Evolutionary conservation across 257 asterid species (phyloP), one percentile per base, ranked within the genome.

Genomic region (Catharanthus roseus): DNA sequence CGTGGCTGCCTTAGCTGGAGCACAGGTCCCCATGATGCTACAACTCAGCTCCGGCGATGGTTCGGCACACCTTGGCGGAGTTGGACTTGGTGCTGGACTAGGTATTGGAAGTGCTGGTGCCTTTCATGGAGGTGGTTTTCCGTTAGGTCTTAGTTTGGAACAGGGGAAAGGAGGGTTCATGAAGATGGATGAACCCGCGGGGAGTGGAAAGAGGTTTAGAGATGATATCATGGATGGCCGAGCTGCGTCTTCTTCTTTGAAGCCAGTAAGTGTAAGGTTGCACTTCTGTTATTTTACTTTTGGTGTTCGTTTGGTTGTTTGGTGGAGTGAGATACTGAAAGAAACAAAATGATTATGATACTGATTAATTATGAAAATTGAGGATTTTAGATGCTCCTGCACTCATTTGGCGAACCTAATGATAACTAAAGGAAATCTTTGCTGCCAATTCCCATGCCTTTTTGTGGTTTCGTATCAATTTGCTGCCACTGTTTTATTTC

Each of bases 71-170:
- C 78, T 85, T 15, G 84, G 91, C 3, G 88, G 82, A 49, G 71
- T 85, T 60, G 89, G 84, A 39, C 80, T 85, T 65, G 89, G n/a
- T n/a, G n/a, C n/a, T n/a, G n/a, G 90, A 24, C 70, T 80, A 39
- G 92, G 90, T n/a, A 67, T 79, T 56, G 90, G 89, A 53, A 77
- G 85, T 19, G 89, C 82, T 10, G 82, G 84, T 26, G 55, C 44
- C 5, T 75, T 74, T 31, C 83, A 78, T 54, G 81, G 81, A 10
- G 88, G 82, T 13, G 86, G 89, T 38, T 93, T 88, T 79, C 99
- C 99, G n/a, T 75, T 93, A 54, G 97, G 95, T 57, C 73, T 93
- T 88, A 91, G 97, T 81, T 85, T 89, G 75, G 99, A 95, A 60
- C 96, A 87, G 44, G 93, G 96, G 78, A 93, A 85, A 61, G 74